Percentiles rank a stretch among this genome's conserved stretches.
phyloP scores from a whole-genome alignment of 352 stramenopile species.

The Pythium sp. region DNA sequence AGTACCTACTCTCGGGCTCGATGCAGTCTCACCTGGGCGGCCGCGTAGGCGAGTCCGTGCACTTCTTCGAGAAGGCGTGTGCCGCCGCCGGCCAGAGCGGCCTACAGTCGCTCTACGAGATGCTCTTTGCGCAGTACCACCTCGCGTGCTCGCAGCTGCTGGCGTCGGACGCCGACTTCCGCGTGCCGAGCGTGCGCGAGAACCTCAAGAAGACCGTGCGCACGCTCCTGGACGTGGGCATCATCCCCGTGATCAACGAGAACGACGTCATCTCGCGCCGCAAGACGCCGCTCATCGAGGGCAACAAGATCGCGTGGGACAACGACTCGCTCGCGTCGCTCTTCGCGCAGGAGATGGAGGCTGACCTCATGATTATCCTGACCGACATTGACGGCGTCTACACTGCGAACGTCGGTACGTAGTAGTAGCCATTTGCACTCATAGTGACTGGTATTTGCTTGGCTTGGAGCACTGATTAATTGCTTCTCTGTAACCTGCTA shows the following conservation, averaged over 20 bases:
- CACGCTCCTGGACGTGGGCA: slow-evolving; percentile 72
- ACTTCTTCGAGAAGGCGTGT: slow-evolving; percentile 76
- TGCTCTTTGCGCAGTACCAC: slow-evolving; percentile 85
- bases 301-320: slow-evolving; percentile 74
- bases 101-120: slow-evolving; percentile 83
- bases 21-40: slow-evolving; percentile 81
- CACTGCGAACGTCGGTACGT: slow-evolving; percentile 21
- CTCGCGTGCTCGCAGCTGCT: slow-evolving; percentile 79
- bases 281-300: slow-evolving; percentile 55
- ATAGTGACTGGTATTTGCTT: background rate
- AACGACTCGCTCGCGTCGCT: slow-evolving; percentile 83
- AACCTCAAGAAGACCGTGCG: slow-evolving; percentile 68
- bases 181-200: slow-evolving; percentile 49
- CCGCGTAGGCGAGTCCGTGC: slow-evolving; percentile 44
- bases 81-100: slow-evolving; percentile 71
- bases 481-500: slow-evolving; percentile 5
- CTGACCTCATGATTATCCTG: slow-evolving; percentile 76
- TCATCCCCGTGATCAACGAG: slow-evolving; percentile 86
- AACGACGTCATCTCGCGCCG: slow-evolving; percentile 81
- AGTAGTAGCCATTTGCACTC: background rate
- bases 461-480: background rate
- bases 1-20: slow-evolving; percentile 80
- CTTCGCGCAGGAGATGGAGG: slow-evolving; percentile 67
- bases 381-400: slow-evolving; percentile 76
- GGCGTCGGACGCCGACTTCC: slow-evolving; percentile 77